phyloP scores from a whole-genome alignment of 768 basidiomycete genomes.

The Tulasnella sp. region DNA sequence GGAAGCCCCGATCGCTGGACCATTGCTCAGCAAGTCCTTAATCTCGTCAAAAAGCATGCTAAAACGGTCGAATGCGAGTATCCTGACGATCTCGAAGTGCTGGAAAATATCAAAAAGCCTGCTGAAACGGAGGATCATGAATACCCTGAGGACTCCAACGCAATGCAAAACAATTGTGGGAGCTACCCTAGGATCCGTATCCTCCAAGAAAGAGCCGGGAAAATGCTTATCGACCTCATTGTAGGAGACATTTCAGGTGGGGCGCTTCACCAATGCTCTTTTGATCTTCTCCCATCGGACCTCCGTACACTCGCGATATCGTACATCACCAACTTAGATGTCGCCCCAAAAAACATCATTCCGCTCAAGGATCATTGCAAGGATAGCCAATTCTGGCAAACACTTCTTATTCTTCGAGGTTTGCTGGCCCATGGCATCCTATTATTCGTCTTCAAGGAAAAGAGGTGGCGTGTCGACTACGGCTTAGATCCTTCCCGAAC shows the following conservation, averaged over 20 bases:
- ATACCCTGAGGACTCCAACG: too few species aligned
- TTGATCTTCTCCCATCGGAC: constrained; percentile 18
- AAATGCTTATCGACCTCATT: background rate
- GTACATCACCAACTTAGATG: too few species aligned
- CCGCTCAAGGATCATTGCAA: too few species aligned
- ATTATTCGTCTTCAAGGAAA: background rate
- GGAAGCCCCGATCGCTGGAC: constrained; percentile 34
- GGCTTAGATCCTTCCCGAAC: constrained; percentile 2
- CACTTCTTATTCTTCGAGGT: background rate
- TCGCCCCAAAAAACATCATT: too few species aligned
- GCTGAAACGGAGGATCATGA: too few species aligned
- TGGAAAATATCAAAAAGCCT: too few species aligned
- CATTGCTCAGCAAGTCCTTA: constrained; percentile 28
- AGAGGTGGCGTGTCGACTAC: constrained; percentile 5
- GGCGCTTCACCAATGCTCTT: constrained; percentile 16
- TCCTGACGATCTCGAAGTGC: too few species aligned
- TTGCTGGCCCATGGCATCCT: constrained; percentile 5
- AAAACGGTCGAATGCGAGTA: background rate
- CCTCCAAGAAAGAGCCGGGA: background rate
- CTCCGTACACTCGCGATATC: too few species aligned
- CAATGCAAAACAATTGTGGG: too few species aligned
- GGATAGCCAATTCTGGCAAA: constrained; percentile 13
- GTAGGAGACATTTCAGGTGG: background rate
- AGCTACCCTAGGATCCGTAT: constrained; percentile 4
- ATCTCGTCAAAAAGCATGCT: background rate